Percentiles rank a stretch among this genome's conserved stretches.
These are phyloP conservation scores for Volvox reticuliferus DNA, from an alignment of 139 green algal species.

Conservation along the genomic window DNA sequence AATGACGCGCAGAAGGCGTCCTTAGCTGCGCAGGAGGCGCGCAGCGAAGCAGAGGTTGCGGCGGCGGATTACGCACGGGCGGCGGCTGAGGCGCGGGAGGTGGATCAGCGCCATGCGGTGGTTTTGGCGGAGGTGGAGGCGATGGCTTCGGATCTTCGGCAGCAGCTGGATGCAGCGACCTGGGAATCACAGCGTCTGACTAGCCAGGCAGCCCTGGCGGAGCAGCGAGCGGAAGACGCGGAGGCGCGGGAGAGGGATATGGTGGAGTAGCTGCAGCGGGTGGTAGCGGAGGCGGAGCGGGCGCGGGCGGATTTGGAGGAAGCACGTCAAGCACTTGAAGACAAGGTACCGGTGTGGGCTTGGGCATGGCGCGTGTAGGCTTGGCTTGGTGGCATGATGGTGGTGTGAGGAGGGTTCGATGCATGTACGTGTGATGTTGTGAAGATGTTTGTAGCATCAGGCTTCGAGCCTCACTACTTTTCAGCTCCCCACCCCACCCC, in stretches of 20 bases:
- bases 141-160: not conserved
- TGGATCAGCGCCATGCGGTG: conserved; percentile 1
- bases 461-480: not conserved
- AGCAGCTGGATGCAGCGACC: conserved; percentile 11
- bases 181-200: not conserved
- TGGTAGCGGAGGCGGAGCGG: not conserved
- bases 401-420: too few relatives aligned
- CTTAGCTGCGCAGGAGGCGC: not conserved
- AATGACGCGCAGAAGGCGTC: conserved; percentile 12
- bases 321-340: not conserved
- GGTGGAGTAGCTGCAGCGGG: not conserved
- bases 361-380: too few relatives aligned
- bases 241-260: not conserved
- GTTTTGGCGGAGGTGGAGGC: not conserved
- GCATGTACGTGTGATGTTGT: not conserved
- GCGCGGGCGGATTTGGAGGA: not conserved
- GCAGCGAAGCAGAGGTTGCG: not conserved
- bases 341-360: not conserved
- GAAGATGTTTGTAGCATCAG: not conserved
- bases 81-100: not conserved
- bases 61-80: not conserved
- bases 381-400: too few relatives aligned
- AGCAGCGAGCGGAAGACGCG: not conserved
- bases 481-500: not conserved
- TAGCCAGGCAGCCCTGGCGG: not conserved